These are phyloP conservation scores for Lavandula angustifolia DNA, from an alignment of 257 asterid genomes.

Conservation along the genomic window DNA sequence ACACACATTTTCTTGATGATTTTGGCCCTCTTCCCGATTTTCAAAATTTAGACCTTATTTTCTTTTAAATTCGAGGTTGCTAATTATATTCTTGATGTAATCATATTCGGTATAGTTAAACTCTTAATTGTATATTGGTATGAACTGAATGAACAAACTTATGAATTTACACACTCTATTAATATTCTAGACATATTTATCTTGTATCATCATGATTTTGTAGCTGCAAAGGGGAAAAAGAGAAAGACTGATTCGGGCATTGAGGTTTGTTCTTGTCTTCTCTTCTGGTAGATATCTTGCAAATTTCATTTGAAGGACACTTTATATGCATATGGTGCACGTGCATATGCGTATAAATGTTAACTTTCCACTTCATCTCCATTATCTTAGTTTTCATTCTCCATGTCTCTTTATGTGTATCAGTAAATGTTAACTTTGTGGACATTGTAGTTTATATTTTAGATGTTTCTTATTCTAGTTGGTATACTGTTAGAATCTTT, in stretches of 20 bases:
- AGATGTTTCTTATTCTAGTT: not conserved
- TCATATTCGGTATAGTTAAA: slow-evolving; percentile 8
- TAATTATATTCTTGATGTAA: slow-evolving; percentile 3
- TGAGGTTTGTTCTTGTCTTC: slow-evolving; percentile 54
- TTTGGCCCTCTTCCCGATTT: slow-evolving; percentile 13
- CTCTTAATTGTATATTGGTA: not conserved
- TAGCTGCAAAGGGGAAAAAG: slow-evolving; percentile 81
- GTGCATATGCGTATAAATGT: no score
- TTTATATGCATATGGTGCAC: not conserved
- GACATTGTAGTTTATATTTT: not conserved
- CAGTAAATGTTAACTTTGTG: not conserved
- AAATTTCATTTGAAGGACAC: slow-evolving; percentile 13
- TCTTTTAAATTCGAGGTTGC: slow-evolving; percentile 12
- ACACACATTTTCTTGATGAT: not conserved
- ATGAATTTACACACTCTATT: not conserved
- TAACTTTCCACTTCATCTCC: slow-evolving; percentile 8
- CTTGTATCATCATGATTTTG: slow-evolving; percentile 36
- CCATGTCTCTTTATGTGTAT: not conserved
- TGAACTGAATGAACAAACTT: slow-evolving; percentile 19
- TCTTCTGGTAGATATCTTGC: slow-evolving; percentile 19
- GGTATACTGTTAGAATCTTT: no score
- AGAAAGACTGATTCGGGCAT: slow-evolving; percentile 64
- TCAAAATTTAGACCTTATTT: slow-evolving; percentile 9
- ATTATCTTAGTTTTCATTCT: slow-evolving; percentile 1
- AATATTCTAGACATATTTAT: slow-evolving; percentile 14